Percentiles rank a stretch among this genome's conserved stretches.
Conservation (phyloP, 257 asterid species). For the Solanum clarkiae region DNA sequence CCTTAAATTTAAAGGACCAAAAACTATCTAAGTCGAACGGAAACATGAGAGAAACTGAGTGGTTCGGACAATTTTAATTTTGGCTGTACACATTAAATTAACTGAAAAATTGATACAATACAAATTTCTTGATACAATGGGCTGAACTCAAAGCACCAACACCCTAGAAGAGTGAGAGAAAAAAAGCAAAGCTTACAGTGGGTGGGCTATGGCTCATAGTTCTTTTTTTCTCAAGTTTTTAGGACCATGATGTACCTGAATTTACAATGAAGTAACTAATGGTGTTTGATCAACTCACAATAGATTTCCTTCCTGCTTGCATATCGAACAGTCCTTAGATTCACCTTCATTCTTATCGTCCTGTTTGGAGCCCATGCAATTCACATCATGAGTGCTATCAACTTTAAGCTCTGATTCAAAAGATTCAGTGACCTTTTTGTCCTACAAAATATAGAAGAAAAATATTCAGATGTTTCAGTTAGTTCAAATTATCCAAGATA, state of each 20-base stretch:
- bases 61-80: background rate
- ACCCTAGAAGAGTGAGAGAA: background rate
- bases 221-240: background rate
- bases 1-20: background rate
- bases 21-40: background rate
- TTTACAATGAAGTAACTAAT: background rate
- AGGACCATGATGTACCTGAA: background rate
- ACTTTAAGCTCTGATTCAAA: background rate
- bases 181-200: background rate
- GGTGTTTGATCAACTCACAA: slow-evolving; percentile 11
- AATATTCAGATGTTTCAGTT: background rate
- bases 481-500: background rate
- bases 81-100: background rate
- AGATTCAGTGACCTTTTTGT: background rate
- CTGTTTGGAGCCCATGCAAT: background rate
- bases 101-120: background rate
- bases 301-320: slow-evolving; percentile 10
- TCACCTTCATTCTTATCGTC: slow-evolving; percentile 1
- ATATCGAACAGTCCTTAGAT: background rate
- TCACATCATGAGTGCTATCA: background rate
- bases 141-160: background rate
- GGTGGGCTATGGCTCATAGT: background rate
- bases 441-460: background rate
- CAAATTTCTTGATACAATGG: background rate
- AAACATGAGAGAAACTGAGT: background rate